Conservation (phyloP, 768 basidiomycete species). For the Leucosporidium yakuticum region DNA sequence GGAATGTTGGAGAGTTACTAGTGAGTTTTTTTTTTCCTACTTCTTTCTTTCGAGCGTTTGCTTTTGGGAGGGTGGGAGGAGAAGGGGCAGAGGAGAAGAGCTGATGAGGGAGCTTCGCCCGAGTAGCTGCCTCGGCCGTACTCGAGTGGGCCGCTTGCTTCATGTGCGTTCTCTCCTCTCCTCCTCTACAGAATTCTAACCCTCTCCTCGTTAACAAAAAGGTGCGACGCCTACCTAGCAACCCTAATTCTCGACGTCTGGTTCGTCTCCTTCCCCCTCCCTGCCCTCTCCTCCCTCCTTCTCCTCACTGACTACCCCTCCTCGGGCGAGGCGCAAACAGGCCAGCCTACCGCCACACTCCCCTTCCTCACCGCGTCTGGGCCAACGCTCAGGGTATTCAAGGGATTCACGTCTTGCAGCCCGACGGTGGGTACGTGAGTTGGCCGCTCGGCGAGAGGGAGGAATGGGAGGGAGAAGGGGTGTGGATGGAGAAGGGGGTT, state of each 20-base stretch:
- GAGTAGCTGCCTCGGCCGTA: constrained; percentile 15
- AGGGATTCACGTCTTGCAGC: not conserved
- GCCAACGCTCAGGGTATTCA: constrained; percentile 1
- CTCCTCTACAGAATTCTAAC: too few species aligned
- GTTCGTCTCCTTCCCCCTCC: not conserved
- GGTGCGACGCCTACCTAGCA: not conserved
- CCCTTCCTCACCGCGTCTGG: not conserved
- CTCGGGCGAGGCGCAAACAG: not conserved
- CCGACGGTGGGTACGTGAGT: too few species aligned
- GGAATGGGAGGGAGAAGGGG: too few species aligned
- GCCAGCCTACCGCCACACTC: constrained; percentile 14
- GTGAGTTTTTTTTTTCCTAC: not conserved
- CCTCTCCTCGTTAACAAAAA: too few species aligned
- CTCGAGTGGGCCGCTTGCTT: constrained; percentile 19
- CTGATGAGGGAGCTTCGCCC: not conserved
- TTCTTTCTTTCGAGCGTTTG: too few species aligned
- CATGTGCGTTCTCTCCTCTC: not conserved
- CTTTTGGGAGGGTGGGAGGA: too few species aligned
- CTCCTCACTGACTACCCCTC: not conserved
- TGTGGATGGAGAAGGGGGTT: too few species aligned
- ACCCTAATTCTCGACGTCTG: constrained; percentile 28
- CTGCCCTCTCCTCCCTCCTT: too few species aligned
- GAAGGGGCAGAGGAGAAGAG: not conserved
- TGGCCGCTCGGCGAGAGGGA: too few species aligned
- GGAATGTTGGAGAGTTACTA: constrained; percentile 12